These are phyloP conservation scores for Hypericum perforatum DNA, from an alignment of 345 rosid species.

Conservation along the genomic window DNA sequence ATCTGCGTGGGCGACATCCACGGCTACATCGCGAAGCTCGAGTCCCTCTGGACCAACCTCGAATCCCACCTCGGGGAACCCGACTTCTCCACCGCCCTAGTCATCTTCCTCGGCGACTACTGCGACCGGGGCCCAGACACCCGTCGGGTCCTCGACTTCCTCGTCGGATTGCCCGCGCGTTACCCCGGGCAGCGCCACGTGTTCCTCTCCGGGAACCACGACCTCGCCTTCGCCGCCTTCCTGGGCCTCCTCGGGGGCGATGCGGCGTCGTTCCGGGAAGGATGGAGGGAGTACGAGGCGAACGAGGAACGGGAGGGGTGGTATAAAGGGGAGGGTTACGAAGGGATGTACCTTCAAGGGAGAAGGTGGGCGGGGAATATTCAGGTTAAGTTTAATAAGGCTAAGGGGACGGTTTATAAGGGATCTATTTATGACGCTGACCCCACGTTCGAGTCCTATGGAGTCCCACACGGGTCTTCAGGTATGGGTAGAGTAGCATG, in stretches of 20 bases:
- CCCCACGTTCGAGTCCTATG: slow-evolving; percentile 65
- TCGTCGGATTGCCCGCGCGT: slow-evolving; percentile 34
- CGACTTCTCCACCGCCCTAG: slow-evolving; percentile 46
- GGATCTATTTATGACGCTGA: slow-evolving; percentile 75
- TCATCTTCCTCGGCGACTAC: slow-evolving; percentile 83
- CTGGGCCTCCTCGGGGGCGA: slow-evolving; percentile 30
- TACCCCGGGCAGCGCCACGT: slow-evolving; percentile 55
- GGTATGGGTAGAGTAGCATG: slow-evolving; percentile 29
- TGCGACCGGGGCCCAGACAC: slow-evolving; percentile 83
- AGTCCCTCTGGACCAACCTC: slow-evolving; percentile 62
- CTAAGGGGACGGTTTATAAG: slow-evolving; percentile 37
- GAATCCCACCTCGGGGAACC: slow-evolving; percentile 28
- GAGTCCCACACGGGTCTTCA: slow-evolving; percentile 75
- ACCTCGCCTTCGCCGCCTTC: slow-evolving; percentile 65
- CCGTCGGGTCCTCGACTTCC: slow-evolving; percentile 50
- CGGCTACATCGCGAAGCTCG: slow-evolving; percentile 54
- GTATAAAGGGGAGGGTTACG: slow-evolving; percentile 55
- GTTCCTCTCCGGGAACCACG: slow-evolving; percentile 67
- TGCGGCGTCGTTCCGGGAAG: slow-evolving; percentile 40
- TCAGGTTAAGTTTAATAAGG: slow-evolving; percentile 28
- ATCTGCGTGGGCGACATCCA: slow-evolving; percentile 80
- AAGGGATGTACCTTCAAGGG: slow-evolving; percentile 63
- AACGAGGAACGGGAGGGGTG: slow-evolving; percentile 72
- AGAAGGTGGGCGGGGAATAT: slow-evolving; percentile 70
- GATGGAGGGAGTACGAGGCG: slow-evolving; percentile 47